phyloP scores from a whole-genome alignment of 2,329 filamentous ascomycete species.

The Kalaharituber pfeilii region DNA sequence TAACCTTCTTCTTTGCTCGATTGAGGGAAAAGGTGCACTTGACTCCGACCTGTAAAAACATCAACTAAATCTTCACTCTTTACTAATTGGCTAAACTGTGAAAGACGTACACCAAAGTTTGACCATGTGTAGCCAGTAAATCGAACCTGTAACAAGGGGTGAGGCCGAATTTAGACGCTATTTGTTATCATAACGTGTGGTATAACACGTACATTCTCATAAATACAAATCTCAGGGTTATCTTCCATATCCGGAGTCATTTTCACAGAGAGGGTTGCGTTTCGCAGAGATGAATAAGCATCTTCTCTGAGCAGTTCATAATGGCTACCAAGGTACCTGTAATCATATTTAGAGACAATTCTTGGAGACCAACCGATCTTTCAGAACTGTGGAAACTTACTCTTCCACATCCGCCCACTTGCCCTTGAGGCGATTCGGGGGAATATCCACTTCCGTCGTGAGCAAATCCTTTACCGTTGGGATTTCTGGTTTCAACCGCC shows the following conservation, averaged over 20 bases:
- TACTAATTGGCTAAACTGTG: too few species aligned
- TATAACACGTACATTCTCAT: conserved; percentile 42
- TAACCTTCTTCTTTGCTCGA: conserved; percentile 46
- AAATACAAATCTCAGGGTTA: conserved; percentile 41
- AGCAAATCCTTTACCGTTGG: conserved; percentile 39
- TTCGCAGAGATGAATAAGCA: conserved; percentile 48
- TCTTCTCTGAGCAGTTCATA: conserved; percentile 65
- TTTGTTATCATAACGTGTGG: neutral
- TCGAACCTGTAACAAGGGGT: neutral
- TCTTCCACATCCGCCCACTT: conserved; percentile 43
- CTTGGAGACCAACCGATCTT: too few species aligned
- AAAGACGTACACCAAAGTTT: neutral
- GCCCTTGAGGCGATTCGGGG: conserved; percentile 37
- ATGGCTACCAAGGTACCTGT: conserved; percentile 33
- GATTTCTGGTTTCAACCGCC: conserved; percentile 35
- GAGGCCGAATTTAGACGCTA: neutral
- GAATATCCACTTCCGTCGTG: conserved; percentile 27
- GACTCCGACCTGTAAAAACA: conserved; percentile 32
- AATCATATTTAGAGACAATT: too few species aligned
- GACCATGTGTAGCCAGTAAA: neutral
- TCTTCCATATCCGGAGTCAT: conserved; percentile 40
- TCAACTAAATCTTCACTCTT: too few species aligned
- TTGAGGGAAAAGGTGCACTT: conserved; percentile 52
- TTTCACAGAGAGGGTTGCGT: conserved; percentile 43
- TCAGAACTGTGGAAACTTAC: conserved; percentile 37